These are phyloP conservation scores for Juncus inflexus DNA, from an alignment of 176 grass and related monocot species.

Conservation along the genomic window DNA sequence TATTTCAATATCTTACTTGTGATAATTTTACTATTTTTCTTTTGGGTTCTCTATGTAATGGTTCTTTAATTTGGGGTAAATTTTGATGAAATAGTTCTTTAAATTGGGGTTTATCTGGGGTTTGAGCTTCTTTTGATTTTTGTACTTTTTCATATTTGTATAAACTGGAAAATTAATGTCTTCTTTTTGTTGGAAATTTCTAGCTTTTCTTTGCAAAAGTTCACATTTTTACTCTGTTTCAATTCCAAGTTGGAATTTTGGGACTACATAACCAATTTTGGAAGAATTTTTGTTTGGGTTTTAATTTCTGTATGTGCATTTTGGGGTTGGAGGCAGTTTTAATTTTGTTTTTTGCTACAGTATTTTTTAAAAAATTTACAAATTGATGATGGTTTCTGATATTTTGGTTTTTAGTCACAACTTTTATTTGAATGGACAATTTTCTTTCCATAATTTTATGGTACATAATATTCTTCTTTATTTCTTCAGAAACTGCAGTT, in stretches of 20 bases:
- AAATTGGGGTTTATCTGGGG: slow-evolving; percentile 1
- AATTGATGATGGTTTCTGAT: too few relatives aligned
- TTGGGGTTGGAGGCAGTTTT: not conserved
- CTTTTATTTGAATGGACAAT: too few relatives aligned
- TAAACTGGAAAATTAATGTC: not conserved
- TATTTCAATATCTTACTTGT: not conserved
- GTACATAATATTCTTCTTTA: too few relatives aligned
- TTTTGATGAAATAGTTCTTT: not conserved
- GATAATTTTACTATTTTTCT: not conserved
- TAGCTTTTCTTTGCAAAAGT: not conserved
- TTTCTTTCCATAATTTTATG: too few relatives aligned
- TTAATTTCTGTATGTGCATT: not conserved
- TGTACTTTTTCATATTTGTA: slow-evolving; percentile 1
- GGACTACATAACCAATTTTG: not conserved
- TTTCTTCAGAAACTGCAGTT: too few relatives aligned
- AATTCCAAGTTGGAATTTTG: slow-evolving; percentile 11
- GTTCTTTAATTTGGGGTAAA: not conserved
- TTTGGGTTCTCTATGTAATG: not conserved
- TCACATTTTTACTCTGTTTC: not conserved
- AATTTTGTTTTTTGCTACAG: too few relatives aligned
- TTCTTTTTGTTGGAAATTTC: not conserved
- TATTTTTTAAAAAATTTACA: too few relatives aligned
- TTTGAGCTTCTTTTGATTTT: slow-evolving; percentile 3
- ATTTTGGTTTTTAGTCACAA: too few relatives aligned
- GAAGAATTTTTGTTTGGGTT: not conserved